Evolutionary conservation across 208 protist species (phyloP), one percentile per base, ranked within the genome.

Genomic region (Acanthamoeba sp.): DNA sequence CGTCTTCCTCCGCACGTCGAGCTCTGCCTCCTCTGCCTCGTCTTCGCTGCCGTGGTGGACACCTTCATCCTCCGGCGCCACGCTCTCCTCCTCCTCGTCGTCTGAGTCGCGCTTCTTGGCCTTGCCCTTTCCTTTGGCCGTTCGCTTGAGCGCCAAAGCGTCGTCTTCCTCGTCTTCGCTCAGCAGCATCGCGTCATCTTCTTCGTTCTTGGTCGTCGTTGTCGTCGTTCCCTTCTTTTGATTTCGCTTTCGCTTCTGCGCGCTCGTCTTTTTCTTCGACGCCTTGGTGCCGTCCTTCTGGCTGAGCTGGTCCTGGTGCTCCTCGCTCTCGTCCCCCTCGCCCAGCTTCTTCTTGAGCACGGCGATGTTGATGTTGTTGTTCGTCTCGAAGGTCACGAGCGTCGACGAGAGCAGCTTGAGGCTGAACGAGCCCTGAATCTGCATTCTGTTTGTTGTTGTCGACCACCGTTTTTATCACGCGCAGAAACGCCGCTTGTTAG

Each of bases 331-430:
- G n/a, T 91, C 85, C 18, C 85, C 85, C 34, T 91, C 78, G 32
- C 78, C 78, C 22, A 59, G 78, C 48, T 87, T 87, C 78, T 87
- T 87, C 78, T 87, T 66, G 38, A 91, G 27, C 27, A 66, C 69
- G 45, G 29, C 66, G 27, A 93, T 45, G 45, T 78, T 84, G 48
- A 93, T 93, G 71, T 55, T 84, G 69, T 93, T 84, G 45, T 59
- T 84, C 48, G 90, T 71, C 52, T 93, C 90, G 71, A 93, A 93
- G 24, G 90, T 93, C 69, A 93, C 59, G 16, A 66, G 90, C 45
- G 52, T 84, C 10, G 90, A 78, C 20, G 90, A 93, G 9, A 93
- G 45, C 32, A 93, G 69, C 59, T 84, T 78, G 22, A 93, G 71
- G 5, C 36, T 93, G 48, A 93, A 91, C 29, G 59, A 69, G 12